phyloP scores from a whole-genome alignment of 148 eudicot species.

The Fagopyrum tataricum region DNA sequence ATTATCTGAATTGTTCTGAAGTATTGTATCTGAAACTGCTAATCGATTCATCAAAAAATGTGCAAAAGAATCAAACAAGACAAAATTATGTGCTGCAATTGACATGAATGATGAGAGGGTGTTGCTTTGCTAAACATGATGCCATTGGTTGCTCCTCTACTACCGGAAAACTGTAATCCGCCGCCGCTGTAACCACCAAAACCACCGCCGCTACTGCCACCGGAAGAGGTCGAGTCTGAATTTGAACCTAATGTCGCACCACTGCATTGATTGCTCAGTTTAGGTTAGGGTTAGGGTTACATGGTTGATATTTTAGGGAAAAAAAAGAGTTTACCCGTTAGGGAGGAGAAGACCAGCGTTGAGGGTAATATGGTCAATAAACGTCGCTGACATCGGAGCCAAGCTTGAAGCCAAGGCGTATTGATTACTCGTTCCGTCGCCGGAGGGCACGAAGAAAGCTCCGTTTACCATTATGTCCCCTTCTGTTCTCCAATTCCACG shows the following conservation, averaged over 20 bases:
- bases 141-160: slow-evolving; percentile 17
- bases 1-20: neutral
- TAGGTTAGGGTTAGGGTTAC: no score
- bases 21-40: neutral
- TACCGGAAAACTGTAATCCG: neutral
- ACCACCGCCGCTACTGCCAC: slow-evolving; percentile 2
- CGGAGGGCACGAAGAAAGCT: slow-evolving; percentile 86
- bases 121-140: slow-evolving; percentile 27
- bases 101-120: neutral
- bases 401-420: slow-evolving; percentile 55
- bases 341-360: slow-evolving; percentile 60
- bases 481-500: slow-evolving; percentile 87
- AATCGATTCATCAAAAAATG: neutral
- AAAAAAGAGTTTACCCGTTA: slow-evolving; percentile 20
- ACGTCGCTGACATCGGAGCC: slow-evolving; percentile 57
- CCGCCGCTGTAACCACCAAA: slow-evolving; percentile 23
- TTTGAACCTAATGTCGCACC: slow-evolving; percentile 4
- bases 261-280: no score
- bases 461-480: slow-evolving; percentile 82
- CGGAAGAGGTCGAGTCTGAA: neutral
- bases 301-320: no score
- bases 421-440: slow-evolving; percentile 39
- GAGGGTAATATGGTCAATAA: slow-evolving; percentile 60
- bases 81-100: slow-evolving; percentile 25
- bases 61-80: slow-evolving; percentile 26